phyloP scores from a whole-genome alignment of 2,329 filamentous ascomycete genomes.

The Phaeoacremonium minimum region DNA sequence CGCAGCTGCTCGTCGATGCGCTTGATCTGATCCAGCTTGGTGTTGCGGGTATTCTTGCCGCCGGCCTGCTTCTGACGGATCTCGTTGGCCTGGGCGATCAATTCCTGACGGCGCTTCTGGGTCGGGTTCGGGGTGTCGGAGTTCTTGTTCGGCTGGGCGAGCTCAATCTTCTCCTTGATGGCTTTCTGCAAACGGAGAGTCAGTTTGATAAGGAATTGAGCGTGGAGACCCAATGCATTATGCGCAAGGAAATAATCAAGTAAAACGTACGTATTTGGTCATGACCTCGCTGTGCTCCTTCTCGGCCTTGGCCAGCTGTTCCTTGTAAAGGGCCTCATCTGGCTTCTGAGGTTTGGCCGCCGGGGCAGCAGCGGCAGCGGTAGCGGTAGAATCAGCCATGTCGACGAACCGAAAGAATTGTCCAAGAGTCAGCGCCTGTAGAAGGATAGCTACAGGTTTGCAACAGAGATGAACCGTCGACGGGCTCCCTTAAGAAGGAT shows the following conservation, averaged over 20 bases:
- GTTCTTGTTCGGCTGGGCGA: conserved; percentile 67
- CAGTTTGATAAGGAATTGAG: not conserved
- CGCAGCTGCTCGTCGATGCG: conserved; percentile 85
- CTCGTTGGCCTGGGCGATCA: conserved; percentile 74
- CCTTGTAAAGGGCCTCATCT: conserved; percentile 80
- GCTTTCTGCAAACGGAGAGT: conserved; percentile 65
- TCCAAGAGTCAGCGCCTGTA: too few relatives aligned
- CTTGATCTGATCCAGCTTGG: conserved; percentile 87
- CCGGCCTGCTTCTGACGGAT: conserved; percentile 85
- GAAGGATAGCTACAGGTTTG: too few relatives aligned
- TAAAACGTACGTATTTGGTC: conserved; percentile 40
- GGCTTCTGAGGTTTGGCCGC: conserved; percentile 74
- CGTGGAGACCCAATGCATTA: not conserved
- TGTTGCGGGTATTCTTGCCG: conserved; percentile 76
- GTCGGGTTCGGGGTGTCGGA: conserved; percentile 77
- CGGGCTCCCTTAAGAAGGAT: too few relatives aligned
- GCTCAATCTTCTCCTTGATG: conserved; percentile 83
- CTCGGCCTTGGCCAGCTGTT: conserved; percentile 73
- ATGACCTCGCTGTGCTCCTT: conserved; percentile 80
- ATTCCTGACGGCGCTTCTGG: conserved; percentile 79
- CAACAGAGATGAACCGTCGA: too few relatives aligned
- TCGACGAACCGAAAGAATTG: too few relatives aligned
- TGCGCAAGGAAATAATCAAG: too few relatives aligned
- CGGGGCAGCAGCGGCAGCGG: conserved; percentile 38
- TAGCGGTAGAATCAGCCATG: conserved; percentile 43